Evolutionary conservation across 345 rosid genomes (phyloP), one percentile per base, ranked within the genome.

Genomic region (Atalantia buxifolia): DNA sequence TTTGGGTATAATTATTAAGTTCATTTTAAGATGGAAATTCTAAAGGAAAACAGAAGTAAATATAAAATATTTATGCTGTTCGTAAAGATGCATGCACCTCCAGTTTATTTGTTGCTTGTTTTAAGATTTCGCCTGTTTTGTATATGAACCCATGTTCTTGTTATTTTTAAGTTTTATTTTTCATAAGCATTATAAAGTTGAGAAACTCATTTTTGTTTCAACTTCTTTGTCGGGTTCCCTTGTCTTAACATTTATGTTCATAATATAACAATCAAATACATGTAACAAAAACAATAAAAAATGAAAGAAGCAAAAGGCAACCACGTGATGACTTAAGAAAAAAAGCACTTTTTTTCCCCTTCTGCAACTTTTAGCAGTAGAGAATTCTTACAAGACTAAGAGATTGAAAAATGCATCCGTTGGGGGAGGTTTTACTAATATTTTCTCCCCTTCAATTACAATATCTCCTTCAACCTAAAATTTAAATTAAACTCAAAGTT

Each of bases 401-500:
- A 40, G 57, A 73, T 30, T 30, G 16, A 59, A 53, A 35, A 66
- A 69, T 27, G 50, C 33, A 25, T 71, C 35, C 24, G 59, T 4
- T 28, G 30, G 57, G 57, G 45, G 66, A n/a, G 30, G 3, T 53
- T 76, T 80, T 27, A 13, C 40, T 30, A 68, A 79, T 74, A 79
- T 33, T 60, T 68, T 61, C 75, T 38, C 70, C 73, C 16, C 14
- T 25, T 25, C 8, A 42, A 45, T 53, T 53, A 53, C 33, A 61
- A 19, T 48, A 45, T 71, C 65, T 36, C 27, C 48, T 27, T 27
- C 42, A 73, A 40, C 24, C 45, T n/a, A 62, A 59, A 77, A 40
- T 35, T 9, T 21, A 71, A 69, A 66, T 31, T 2, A 19, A 72
- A 7, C 63, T 42, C 57, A 3, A 13, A 45, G 50, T 45, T 13